These are phyloP conservation scores for Letharia lupina DNA, from an alignment of 495 filamentous ascomycete species.

Conservation along the genomic window DNA sequence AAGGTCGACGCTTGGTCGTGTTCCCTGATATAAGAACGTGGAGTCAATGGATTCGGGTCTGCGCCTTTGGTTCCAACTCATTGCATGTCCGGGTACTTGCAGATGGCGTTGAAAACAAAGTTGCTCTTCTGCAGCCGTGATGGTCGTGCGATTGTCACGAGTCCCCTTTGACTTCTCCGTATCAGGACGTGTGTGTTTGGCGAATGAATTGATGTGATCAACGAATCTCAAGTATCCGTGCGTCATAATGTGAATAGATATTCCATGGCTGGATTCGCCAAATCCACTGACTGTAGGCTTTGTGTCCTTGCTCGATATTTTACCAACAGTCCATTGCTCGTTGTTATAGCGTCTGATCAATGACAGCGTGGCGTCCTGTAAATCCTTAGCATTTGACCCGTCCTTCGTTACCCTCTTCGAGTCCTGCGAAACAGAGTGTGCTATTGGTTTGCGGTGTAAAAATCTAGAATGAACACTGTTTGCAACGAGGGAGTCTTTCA, in stretches of 20 bases:
- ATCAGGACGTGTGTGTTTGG: neutral
- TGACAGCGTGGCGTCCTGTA: slow-evolving; percentile 52
- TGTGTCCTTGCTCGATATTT: slow-evolving; percentile 43
- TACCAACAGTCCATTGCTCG: slow-evolving; percentile 87
- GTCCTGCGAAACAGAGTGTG: neutral
- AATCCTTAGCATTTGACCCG: neutral
- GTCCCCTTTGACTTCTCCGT: neutral
- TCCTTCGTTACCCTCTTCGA: neutral
- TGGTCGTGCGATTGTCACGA: neutral
- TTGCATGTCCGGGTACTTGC: slow-evolving; percentile 1
- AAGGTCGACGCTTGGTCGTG: slow-evolving; percentile 5
- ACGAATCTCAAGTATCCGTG: slow-evolving; percentile 54
- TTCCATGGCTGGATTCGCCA: slow-evolving; percentile 23
- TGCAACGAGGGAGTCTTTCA: neutral
- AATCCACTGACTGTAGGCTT: slow-evolving; percentile 36
- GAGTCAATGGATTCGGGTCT: slow-evolving; percentile 3
- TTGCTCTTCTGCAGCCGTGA: neutral
- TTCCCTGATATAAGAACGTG: neutral
- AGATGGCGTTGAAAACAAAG: slow-evolving; percentile 9
- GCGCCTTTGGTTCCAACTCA: neutral
- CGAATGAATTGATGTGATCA: neutral
- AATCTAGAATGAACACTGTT: neutral
- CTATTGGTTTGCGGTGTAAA: neutral
- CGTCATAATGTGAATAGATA: slow-evolving; percentile 55
- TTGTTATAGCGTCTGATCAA: slow-evolving; percentile 82